Conservation (phyloP, 2,329 filamentous ascomycete genomes). For the Pseudogymnoascus verrucosus region DNA sequence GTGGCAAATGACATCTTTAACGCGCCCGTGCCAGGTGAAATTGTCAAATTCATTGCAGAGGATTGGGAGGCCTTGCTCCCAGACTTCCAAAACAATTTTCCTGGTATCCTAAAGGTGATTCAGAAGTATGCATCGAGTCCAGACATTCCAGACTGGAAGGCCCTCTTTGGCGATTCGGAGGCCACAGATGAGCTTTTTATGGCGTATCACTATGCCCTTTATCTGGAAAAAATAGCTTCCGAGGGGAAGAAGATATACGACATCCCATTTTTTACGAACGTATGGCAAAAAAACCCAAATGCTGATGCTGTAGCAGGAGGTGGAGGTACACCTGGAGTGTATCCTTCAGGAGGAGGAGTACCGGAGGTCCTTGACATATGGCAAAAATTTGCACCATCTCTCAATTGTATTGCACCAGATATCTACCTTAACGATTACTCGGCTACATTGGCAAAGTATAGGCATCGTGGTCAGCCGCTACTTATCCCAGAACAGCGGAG, state of each 20-base stretch:
- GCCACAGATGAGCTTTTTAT: too few relatives aligned
- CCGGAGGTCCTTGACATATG: constrained; percentile 38
- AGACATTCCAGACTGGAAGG: too few relatives aligned
- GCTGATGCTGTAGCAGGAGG: constrained; percentile 22
- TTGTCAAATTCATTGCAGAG: constrained; percentile 26
- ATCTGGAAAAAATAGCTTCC: too few relatives aligned
- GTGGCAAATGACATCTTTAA: constrained; percentile 35
- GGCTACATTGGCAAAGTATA: constrained; percentile 33
- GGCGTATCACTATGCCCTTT: too few relatives aligned
- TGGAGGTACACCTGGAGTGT: constrained; percentile 35
- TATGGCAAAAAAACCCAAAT: too few relatives aligned
- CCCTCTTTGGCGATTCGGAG: too few relatives aligned
- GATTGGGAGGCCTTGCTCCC: constrained; percentile 25
- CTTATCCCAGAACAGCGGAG: constrained; percentile 41
- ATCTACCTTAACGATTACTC: constrained; percentile 40
- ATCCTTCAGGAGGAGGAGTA: constrained; percentile 39
- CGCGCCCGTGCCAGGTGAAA: constrained; percentile 29
- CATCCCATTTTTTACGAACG: too few relatives aligned
- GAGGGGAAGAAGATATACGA: too few relatives aligned
- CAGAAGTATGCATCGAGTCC: too few relatives aligned
- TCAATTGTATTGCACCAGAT: constrained; percentile 41
- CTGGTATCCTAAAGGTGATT: background rate
- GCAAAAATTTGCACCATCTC: constrained; percentile 33
- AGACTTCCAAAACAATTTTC: constrained; percentile 15
- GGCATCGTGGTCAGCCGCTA: constrained; percentile 34